Conservation (phyloP, 2,329 filamentous ascomycete species). For the Xylaria sp. region DNA sequence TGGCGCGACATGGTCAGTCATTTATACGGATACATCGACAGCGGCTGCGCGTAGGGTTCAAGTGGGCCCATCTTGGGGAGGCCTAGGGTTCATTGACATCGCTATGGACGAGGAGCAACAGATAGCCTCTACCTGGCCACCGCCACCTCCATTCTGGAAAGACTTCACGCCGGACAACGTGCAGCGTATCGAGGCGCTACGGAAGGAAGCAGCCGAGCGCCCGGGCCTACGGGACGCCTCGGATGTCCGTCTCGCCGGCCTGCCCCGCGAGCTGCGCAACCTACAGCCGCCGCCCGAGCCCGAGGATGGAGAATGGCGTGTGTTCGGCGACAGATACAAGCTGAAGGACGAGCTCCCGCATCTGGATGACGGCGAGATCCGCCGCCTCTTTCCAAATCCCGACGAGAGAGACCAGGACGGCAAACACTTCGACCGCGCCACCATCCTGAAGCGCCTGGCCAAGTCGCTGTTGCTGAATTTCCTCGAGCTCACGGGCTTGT, state of each 20-base stretch:
- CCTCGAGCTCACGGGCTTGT: conserved; percentile 80
- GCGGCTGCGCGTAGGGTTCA: not conserved
- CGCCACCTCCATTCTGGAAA: conserved; percentile 90
- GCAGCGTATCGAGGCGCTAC: conserved; percentile 62
- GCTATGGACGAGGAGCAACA: conserved; percentile 50
- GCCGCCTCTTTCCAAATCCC: conserved; percentile 63
- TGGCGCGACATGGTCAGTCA: too few species aligned
- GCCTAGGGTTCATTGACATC: not conserved
- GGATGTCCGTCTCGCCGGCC: conserved; percentile 54
- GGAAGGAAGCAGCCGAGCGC: conserved; percentile 53
- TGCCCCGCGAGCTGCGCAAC: conserved; percentile 78
- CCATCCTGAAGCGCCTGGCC: conserved; percentile 79
- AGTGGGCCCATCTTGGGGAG: not conserved
- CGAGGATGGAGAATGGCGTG: conserved; percentile 68
- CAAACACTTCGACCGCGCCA: conserved; percentile 70
- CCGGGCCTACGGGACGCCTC: conserved; percentile 46
- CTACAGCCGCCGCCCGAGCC: conserved; percentile 86
- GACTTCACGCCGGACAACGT: conserved; percentile 84
- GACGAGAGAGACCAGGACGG: conserved; percentile 59
- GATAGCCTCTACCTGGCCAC: conserved; percentile 77
- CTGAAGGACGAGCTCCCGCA: conserved; percentile 49
- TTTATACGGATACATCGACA: not conserved
- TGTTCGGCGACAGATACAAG: conserved; percentile 44
- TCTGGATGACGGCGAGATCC: conserved; percentile 80
- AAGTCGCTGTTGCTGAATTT: conserved; percentile 91